Base-by-base conservation (phyloP, 2,329 filamentous ascomycete genomes). In the Aureobasidium sp. region DNA sequence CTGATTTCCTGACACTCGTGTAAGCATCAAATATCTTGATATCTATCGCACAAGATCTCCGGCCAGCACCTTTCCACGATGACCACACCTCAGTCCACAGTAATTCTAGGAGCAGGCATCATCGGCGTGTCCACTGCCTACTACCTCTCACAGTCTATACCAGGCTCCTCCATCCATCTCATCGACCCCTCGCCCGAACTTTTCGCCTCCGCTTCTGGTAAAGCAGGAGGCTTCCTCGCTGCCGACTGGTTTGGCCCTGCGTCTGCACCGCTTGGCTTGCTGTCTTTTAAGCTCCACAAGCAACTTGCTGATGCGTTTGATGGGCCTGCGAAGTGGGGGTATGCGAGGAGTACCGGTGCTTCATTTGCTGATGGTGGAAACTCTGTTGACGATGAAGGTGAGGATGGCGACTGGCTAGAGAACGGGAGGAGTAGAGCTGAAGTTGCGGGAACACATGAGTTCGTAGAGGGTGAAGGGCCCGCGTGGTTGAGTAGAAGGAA, bases 171-270 rank as follows among this genome's bases (percentile, higher is more conserved):
- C 36, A 84, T 87, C 58, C 82, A 85, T 65, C 73, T 87, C 25
- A 65, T 87, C 42, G 85, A 87, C 67, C 76, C 82, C 6, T 81
- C 81, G 5, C 72, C 78, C 0, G 71, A 84, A 65, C 79, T 92
- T 36, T 90, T 92, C 73, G 81, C 84, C 12, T 89, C 86, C 34
- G 88, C 89, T 0, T 91, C 87, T 2, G 88, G 89, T 1, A 86
- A 83, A 66, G 87, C 88, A 0, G 90, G 82, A 20, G 89, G 89
- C 0, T 93, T 92, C 69, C 70, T 92, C 9, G 88, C 88, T 0
- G 79, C 78, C 37, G 87, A 92, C 71, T 92, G 65, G 70, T 72
- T 71, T 27, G 68, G 64, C 1, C 67, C 68, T 11, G 65, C 66
- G 5, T 45, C 37, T 76, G 75, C 75, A 34, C 37, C 37, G 8